Evolutionary conservation across 352 stramenopile genomes (phyloP), one percentile per base, ranked within the genome.

Genomic region (Phytophthora pisi): DNA sequence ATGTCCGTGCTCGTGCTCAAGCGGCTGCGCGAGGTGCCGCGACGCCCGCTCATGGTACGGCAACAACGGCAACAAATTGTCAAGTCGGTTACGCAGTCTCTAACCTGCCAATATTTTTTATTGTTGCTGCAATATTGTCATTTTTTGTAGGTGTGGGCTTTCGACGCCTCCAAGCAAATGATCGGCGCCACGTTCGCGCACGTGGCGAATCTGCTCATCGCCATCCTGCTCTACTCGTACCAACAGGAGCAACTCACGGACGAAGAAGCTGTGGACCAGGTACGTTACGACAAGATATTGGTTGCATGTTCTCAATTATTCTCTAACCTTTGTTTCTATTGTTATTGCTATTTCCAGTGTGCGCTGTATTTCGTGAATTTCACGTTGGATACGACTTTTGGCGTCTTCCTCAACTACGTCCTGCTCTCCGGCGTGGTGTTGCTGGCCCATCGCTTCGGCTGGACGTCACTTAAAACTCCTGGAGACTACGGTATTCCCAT

Each of bases 281-380:
- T 90, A 59, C 24, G n/a, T 18, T n/a, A 18, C 7, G 38, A 18
- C 38, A 45, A 45, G 16, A 43, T 13, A 38, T 10, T 10, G 3
- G 13, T 7, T 20, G 38, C 9, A 2, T 20, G 38, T 45, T 7
- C 4, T 6, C 13, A 20, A 45, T 45, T n/a, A 20, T 45, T 45
- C 38, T 45, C 38, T 45, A 20, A 45, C 38, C 15, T n/a, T 45
- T 45, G 0, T 7, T 45, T 18, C 10, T 16, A 45, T 18, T 51
- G 8, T 7, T 26, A 28, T 30, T 51, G 43, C 16, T 5, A 15
- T 45, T 51, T 23, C n/a, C 34, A 95, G 81, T 96, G 89, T 56
- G 89, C 88, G 2, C 88, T 94, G 49, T 96, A 96, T 60, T 96
- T 96, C 75, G 84, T 96, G 30, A 96, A 96, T 66, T 96, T 96